Percentiles rank a stretch among this genome's conserved stretches.
These are phyloP conservation scores for Carex parvula DNA, from an alignment of 176 grass and related monocot genomes.

Conservation along the genomic window DNA sequence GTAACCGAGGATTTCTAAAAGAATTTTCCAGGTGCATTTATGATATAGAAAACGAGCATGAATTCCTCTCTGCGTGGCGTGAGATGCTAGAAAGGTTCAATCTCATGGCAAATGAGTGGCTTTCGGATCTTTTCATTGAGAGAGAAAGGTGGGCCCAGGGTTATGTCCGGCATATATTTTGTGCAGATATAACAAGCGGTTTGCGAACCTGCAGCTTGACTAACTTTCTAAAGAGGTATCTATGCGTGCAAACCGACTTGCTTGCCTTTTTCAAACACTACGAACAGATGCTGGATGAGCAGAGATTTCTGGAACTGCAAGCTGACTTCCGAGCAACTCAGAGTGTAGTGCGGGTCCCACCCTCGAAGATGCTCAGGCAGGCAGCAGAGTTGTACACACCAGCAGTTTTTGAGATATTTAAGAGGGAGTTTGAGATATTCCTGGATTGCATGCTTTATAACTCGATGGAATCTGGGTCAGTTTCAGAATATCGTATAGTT, in stretches of 20 bases:
- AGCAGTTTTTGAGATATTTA: slow-evolving; percentile 45
- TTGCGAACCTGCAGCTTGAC: slow-evolving; percentile 26
- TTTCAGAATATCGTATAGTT: slow-evolving; percentile 38
- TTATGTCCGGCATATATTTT: slow-evolving; percentile 29
- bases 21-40: slow-evolving; percentile 31
- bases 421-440: slow-evolving; percentile 46
- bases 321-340: slow-evolving; percentile 43
- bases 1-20: slow-evolving; percentile 11
- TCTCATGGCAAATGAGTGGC: slow-evolving; percentile 25
- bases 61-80: slow-evolving; percentile 13
- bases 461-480: not conserved
- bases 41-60: slow-evolving; percentile 28
- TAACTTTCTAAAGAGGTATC: slow-evolving; percentile 39
- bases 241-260: slow-evolving; percentile 34
- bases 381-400: slow-evolving; percentile 47
- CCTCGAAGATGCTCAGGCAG: slow-evolving; percentile 42
- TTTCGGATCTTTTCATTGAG: slow-evolving; percentile 7
- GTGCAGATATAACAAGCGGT: slow-evolving; percentile 12
- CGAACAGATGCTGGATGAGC: slow-evolving; percentile 41
- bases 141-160: slow-evolving; percentile 33
- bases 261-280: slow-evolving; percentile 47
- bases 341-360: slow-evolving; percentile 37
- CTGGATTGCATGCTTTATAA: slow-evolving; percentile 42
- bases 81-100: slow-evolving; percentile 27
- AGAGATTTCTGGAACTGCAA: slow-evolving; percentile 37